phyloP scores from a whole-genome alignment of 2,329 filamentous ascomycete genomes.

The Exophiala bonariae region DNA sequence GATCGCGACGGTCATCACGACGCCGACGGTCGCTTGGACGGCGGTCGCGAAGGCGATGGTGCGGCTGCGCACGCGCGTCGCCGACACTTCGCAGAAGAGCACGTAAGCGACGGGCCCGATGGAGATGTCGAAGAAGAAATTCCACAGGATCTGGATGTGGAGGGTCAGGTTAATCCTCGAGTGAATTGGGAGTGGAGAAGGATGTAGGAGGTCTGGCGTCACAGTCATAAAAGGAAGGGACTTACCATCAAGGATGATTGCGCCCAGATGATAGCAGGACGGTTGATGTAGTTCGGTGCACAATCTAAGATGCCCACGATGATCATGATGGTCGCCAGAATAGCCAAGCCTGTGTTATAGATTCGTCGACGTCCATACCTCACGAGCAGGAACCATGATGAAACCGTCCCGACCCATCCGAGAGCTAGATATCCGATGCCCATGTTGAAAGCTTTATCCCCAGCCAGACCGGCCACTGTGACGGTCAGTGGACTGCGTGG shows the following conservation, averaged over 20 bases:
- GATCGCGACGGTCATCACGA: constrained; percentile 45
- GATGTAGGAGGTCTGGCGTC: constrained; percentile 35
- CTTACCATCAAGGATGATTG: constrained; percentile 27
- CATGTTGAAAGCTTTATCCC: constrained; percentile 54
- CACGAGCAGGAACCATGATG: constrained; percentile 75
- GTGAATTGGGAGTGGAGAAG: too few species aligned
- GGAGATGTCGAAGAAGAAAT: constrained; percentile 55
- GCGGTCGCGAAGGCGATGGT: constrained; percentile 54
- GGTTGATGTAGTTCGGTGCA: constrained; percentile 24
- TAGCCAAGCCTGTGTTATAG: constrained; percentile 71
- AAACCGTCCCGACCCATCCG: constrained; percentile 77
- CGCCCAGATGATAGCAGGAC: constrained; percentile 33
- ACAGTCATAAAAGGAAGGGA: too few species aligned
- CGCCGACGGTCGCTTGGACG: constrained; percentile 51
- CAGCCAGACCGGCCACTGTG: constrained; percentile 54
- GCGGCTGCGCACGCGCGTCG: constrained; percentile 53
- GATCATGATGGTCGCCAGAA: constrained; percentile 52
- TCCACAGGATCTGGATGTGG: constrained; percentile 22
- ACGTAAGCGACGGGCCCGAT: constrained; percentile 56
- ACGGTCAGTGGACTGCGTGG: constrained; percentile 43
- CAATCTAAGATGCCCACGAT: constrained; percentile 34
- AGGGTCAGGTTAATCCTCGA: too few species aligned
- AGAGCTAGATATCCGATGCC: constrained; percentile 61
- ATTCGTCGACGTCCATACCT: constrained; percentile 73
- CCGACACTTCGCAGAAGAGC: constrained; percentile 53